phyloP scores from a whole-genome alignment of 768 basidiomycete species.

The Boletus pseudo-olivaceus region DNA sequence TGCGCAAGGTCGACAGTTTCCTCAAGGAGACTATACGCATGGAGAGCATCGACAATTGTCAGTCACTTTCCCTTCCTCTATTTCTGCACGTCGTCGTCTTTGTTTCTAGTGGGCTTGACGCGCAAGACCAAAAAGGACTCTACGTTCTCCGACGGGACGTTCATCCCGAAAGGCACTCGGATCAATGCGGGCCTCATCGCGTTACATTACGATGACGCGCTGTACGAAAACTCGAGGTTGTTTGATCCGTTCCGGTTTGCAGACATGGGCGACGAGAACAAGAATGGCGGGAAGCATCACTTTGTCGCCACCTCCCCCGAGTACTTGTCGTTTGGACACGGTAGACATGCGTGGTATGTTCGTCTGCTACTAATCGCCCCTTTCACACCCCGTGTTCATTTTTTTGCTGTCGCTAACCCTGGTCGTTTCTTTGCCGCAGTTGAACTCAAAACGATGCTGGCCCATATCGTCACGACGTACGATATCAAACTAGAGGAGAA shows the following conservation, averaged over 20 bases:
- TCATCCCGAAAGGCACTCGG: slow-evolving; percentile 30
- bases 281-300: slow-evolving; percentile 32
- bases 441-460: slow-evolving; percentile 45
- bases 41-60: slow-evolving; percentile 17
- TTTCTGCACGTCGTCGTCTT: neutral
- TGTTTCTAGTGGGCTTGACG: slow-evolving; percentile 12
- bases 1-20: slow-evolving; percentile 39
- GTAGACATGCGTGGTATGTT: slow-evolving; percentile 21
- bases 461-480: slow-evolving; percentile 36
- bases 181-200: neutral
- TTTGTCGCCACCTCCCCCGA: slow-evolving; percentile 31
- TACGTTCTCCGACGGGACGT: slow-evolving; percentile 36
- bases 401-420: neutral
- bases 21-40: slow-evolving; percentile 33
- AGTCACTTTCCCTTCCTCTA: neutral
- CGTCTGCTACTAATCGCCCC: slow-evolving; percentile 1
- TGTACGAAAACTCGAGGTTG: slow-evolving; percentile 30
- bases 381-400: neutral
- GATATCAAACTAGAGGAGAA: slow-evolving; percentile 8
- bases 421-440: slow-evolving; percentile 40
- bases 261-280: slow-evolving; percentile 31
- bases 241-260: slow-evolving; percentile 51
- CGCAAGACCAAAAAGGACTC: slow-evolving; percentile 30
- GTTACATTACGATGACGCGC: slow-evolving; percentile 8
- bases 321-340: slow-evolving; percentile 36